Evolutionary conservation across 2,329 filamentous ascomycete species (phyloP), one percentile per base, ranked within the genome.

Genomic region (Cladosporium austrohemisphaericum): DNA sequence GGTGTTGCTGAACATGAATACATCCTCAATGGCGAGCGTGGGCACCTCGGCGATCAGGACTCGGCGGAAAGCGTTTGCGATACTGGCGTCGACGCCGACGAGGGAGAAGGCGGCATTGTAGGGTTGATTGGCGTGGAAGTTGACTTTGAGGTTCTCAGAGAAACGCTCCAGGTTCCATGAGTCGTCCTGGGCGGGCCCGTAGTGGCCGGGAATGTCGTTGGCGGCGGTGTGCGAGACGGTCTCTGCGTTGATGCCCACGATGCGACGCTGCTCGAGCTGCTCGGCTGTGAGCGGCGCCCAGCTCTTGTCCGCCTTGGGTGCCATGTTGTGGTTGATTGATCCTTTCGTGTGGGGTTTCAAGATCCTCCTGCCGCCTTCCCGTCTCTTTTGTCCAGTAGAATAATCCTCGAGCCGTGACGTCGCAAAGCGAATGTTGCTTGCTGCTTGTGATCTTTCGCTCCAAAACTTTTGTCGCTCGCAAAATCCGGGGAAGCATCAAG

Each of bases 41-140:
- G 92, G 90, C 46, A 98, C 87, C 74, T 98, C 94, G 59, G 92
- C 81, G 68, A 98, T 86, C 62, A 97, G 79, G 62, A 97, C 97
- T 61, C 93, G 89, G 53, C 93, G 90, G 76, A 97, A 95, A 64
- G 94, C 93, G 68, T 98, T 98, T 64, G 93, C 89, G 66, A 98
- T 83, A 48, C 89, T 85, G 63, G 93, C 90, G 67, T 98, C 93
- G 61, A 96, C 74, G 59, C 92, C 91, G 61, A 95, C 79, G 56
- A 98, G 82, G 26, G 91, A 96, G 75, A 98, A 98, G 49, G 85
- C 85, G 35, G 88, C 76, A 62, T 95, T 83, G 65, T 82, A 79
- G 52, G 79, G 78, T 41, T 86, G 78, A 68, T 94, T 93, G 58
- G 87, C 78, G 78, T 97, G 89, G 68, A 95, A 95, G 57, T 86